Base-by-base conservation (phyloP, 163 green algal species). In the Chloromonas sp. region DNA sequence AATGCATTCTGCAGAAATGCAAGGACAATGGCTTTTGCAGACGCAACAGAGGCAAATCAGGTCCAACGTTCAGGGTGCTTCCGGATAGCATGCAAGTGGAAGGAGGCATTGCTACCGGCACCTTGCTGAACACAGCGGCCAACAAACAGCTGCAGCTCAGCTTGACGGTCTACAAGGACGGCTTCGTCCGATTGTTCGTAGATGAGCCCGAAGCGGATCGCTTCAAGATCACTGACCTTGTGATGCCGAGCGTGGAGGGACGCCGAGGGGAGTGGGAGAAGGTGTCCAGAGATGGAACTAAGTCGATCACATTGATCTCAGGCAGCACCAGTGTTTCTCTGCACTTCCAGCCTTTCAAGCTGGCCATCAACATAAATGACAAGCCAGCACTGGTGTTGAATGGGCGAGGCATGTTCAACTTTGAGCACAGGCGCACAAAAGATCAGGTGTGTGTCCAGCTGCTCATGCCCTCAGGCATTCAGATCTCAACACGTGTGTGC, bases 401-500 rank as follows among this genome's bases (percentile, higher is more conserved):
- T 87, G 89, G 78, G 77, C 87, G 87, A 59, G 86, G 89, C 57
- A 82, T 96, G 84, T 98, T 99, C 87, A 87, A 95, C 61, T 94
- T 98, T 83, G 97, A 99, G 92, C 94, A 98, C 78, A 87, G 82
- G 1, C 85, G 96, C 2, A 85, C 92, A 59, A 97, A 97, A 89
- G 83, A 93, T 89, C 91, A 93, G 78, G 14, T n/a, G 58, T 78
- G 85, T 81, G 57, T 87, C 61, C n/a, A 1, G 61, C 1, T 70
- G 60, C 86, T 13, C 14, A 8, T 78, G 5, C 36, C 36, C 36
- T 36, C 36, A 36, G 36, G 36, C 36, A 36, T 36, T 36, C 36
- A 36, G 36, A 36, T 36, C 36, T 36, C 36, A 36, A 36, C 36
- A 36, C 36, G 36, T 36, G 36, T 36, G 36, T 36, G 36, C 36